Base-by-base conservation (phyloP, 345 rosid genomes). In the Dovyalis caffra region DNA sequence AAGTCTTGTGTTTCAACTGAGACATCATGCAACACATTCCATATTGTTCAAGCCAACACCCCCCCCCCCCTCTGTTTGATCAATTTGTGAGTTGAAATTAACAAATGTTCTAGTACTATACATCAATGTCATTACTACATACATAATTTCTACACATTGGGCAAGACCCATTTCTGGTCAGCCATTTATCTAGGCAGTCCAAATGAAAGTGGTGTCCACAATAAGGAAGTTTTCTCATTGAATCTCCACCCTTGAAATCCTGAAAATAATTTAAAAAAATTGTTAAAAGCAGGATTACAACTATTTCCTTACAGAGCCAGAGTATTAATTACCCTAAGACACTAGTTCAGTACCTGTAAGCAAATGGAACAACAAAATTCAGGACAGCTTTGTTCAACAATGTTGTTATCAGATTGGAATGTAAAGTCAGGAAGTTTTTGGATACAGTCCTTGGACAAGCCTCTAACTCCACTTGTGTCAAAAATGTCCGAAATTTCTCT, bases 151-250 rank as follows among this genome's bases (percentile, higher is more conserved):
- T 85, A 74, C 98, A 94, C 56, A 90, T 84, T n/a, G 98, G 98
- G 35, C 97, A 94, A 25, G 91, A 85, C 15, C 82, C 91, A 64
- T 87, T 85, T 68, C 80, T 74, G 25, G 64, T 68, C 16, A 94
- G 76, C 98, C 98, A 94, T 69, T 80, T 75, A 80, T 94, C 97
- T 77, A 92, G 68, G 78, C 96, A 94, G 3, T 70, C 80, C 82
- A 76, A 65, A 80, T 94, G 98, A 82, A 88, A 90, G n/a, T 43
- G 47, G 49, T 92, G 98, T 34, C 87, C 84, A 66, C 98, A 94
- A 21, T 31, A 65, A 8, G 90, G 89, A 47, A 94, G 90, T 37
- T 82, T 79, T 77, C 93, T 92, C 73, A 81, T 78, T 2, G 73
- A 25, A 11, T 92, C 92, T 15, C 90, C 93, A 76, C 78, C 92